Evolutionary conservation across 73 alveolate genomes (phyloP), one percentile per base, ranked within the genome.

Genomic region (Paramecium tetraurelia): DNA sequence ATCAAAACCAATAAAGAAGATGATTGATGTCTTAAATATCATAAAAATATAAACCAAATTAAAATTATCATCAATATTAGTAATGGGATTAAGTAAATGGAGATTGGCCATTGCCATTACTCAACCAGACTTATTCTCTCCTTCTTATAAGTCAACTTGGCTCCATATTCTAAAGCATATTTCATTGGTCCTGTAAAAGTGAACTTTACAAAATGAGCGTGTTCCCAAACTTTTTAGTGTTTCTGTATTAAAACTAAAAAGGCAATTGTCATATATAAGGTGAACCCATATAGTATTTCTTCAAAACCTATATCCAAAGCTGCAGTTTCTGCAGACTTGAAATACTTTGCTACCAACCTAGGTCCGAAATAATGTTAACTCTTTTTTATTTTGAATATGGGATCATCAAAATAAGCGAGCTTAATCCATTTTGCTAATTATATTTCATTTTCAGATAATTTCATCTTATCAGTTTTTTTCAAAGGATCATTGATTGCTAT

Each of bases 261-360:
- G 2, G 72, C 75, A 14, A 80, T 41, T 3, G 75, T 41, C 21
- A 80, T 5, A 9, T 21, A 80, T 22, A 80, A 80, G 22, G 76
- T 80, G 12, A 80, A 80, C 14, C 90, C 90, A 80, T 80, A 80
- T 7, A 80, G 24, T 3, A 80, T 50, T 20, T 80, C 90, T 1
- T 46, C 90, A 59, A 80, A 31, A 24, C 90, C 90, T 11, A 80
- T 44, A 80, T 80, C 75, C 7, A 80, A 22, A n/a, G 90, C 90
- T 12, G 90, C 76, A 12, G 75, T 41, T 24, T 44, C 75, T 21
- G 76, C 70, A 5, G n/a, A 11, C 12, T 80, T 80, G 7, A 44
- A 80, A 80, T 41, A 80, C 43, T 46, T 80, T 11, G 46, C 57
- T 7, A 80, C 24, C 0, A 29, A 27, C 24, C 57, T 80, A 24